A percentile compares a stretch with the other conserved stretches of the same genome.
These are phyloP conservation scores for Pisolithus albus DNA, from an alignment of 768 basidiomycete species.

Conservation along the genomic window DNA sequence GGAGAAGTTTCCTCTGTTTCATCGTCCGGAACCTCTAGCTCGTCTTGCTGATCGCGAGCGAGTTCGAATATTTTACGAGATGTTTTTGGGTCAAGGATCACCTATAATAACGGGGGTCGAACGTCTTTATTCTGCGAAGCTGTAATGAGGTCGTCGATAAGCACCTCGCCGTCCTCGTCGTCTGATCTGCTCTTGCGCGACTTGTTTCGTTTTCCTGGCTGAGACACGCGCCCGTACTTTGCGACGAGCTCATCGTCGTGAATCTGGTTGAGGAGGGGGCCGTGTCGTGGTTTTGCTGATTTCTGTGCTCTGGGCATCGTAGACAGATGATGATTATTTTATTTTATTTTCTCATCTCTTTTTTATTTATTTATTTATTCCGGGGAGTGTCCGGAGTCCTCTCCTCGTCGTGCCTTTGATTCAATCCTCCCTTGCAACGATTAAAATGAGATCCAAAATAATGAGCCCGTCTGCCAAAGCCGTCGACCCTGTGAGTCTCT, in stretches of 20 bases:
- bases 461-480: conserved; percentile 2
- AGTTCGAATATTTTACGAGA: conserved; percentile 88
- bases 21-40: conserved; percentile 61
- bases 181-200: conserved; percentile 37
- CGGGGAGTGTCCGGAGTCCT: neutral
- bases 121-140: conserved; percentile 1
- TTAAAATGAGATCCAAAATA: neutral
- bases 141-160: conserved; percentile 9
- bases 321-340: neutral
- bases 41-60: conserved; percentile 89
- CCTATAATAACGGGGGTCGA: conserved; percentile 32
- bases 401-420: too few species aligned
- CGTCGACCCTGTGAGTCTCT: conserved; percentile 5
- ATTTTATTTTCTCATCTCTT: neutral
- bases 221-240: conserved; percentile 73
- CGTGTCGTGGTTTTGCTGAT: conserved; percentile 62
- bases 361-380: too few species aligned
- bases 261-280: conserved; percentile 82
- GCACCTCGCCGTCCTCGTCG: conserved; percentile 59
- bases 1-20: conserved; percentile 30
- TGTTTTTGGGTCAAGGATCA: conserved; percentile 69
- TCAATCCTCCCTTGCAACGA: too few species aligned
- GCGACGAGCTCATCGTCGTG: conserved; percentile 67
- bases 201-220: conserved; percentile 71
- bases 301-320: conserved; percentile 62